Percentiles rank a stretch among this genome's conserved stretches.
These are phyloP conservation scores for Coccomyxa subellipsoidea DNA, from an alignment of 163 green algal species.

Conservation along the genomic window DNA sequence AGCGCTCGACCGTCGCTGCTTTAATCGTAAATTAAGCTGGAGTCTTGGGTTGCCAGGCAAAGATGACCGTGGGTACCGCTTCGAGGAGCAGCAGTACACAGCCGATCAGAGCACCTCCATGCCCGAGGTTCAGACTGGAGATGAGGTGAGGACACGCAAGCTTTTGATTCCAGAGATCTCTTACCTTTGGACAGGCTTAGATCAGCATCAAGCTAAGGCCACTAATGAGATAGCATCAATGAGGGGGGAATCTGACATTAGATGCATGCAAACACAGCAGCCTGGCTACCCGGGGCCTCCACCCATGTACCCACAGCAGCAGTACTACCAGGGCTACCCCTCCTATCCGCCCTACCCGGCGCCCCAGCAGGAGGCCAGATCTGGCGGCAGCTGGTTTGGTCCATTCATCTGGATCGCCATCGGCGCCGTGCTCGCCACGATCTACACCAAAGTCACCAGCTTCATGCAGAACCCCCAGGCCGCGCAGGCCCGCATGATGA, in stretches of 20 bases:
- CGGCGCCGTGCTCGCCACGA: neutral
- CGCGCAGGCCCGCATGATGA: neutral
- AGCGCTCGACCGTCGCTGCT: no score
- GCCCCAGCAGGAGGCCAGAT: neutral
- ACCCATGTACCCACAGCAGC: neutral
- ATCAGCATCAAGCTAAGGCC: no score
- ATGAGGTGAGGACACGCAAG: neutral
- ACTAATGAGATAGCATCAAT: no score
- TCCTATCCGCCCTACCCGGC: neutral
- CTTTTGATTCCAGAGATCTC: neutral
- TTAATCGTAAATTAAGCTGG: neutral
- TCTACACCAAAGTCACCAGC: neutral
- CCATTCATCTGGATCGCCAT: neutral
- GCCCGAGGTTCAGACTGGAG: neutral
- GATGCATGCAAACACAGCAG: neutral
- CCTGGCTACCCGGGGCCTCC: neutral
- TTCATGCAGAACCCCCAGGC: neutral
- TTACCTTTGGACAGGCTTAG: no score
- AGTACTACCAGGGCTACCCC: slow-evolving; percentile 1
- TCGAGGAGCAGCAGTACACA: neutral
- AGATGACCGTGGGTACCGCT: neutral
- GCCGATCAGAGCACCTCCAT: neutral
- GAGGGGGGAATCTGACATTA: no score
- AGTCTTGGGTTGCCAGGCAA: neutral
- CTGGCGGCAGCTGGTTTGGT: neutral